These are phyloP conservation scores for Peniophora sp. DNA, from an alignment of 1,284 basidiomycete species.

Conservation along the genomic window DNA sequence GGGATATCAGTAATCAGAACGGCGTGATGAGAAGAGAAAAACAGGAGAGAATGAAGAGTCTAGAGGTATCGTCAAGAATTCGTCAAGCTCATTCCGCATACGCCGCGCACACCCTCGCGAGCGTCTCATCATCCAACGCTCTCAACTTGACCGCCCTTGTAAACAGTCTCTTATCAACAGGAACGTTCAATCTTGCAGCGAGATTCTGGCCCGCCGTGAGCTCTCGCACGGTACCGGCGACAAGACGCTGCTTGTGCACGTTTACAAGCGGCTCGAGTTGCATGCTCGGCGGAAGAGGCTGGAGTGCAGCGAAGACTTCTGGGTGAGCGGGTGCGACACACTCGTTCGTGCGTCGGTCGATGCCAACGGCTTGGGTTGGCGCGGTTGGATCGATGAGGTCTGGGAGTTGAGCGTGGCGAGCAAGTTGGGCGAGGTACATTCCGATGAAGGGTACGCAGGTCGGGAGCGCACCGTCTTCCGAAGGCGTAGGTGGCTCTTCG, in stretches of 20 bases:
- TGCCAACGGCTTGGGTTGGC: conserved; percentile 57
- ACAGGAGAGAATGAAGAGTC: too few relatives aligned
- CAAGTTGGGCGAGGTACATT: conserved; percentile 70
- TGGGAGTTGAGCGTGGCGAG: conserved; percentile 59
- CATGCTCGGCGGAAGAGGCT: conserved; percentile 64
- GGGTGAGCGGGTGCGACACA: conserved; percentile 65
- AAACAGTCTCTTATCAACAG: conserved; percentile 66
- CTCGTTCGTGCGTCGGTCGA: conserved; percentile 53
- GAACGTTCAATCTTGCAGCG: conserved; percentile 61
- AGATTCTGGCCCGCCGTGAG: conserved; percentile 77
- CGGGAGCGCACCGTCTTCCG: background rate
- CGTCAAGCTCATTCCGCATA: conserved; percentile 18
- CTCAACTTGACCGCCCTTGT: conserved; percentile 67
- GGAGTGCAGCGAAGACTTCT: conserved; percentile 66
- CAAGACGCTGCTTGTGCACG: conserved; percentile 78
- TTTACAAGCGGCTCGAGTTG: conserved; percentile 83
- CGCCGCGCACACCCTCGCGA: conserved; percentile 37
- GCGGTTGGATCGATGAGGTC: conserved; percentile 80
- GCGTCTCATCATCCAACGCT: conserved; percentile 45
- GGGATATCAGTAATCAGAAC: too few relatives aligned
- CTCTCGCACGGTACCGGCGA: conserved; percentile 70
- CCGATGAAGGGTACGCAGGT: conserved; percentile 31
- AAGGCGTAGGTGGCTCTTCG: conserved; percentile 36
- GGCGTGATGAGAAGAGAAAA: too few relatives aligned
- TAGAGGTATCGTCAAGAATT: background rate